Evolutionary conservation across 2,329 filamentous ascomycete genomes (phyloP).

Genomic region (Aspergillus caelatus): DNA sequence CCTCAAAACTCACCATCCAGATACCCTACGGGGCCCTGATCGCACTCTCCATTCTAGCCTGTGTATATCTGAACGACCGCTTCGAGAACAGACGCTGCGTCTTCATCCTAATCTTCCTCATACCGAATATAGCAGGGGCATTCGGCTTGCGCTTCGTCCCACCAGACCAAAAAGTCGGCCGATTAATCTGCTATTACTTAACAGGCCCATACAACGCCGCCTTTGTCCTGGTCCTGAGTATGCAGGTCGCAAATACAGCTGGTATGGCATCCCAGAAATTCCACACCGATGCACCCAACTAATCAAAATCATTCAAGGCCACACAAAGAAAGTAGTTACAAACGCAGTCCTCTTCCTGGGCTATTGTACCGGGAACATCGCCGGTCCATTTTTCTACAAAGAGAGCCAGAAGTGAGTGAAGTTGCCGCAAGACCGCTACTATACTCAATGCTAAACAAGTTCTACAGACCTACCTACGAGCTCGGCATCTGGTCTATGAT

Average conservation of each 20-base stretch:
- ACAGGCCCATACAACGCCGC: conserved; percentile 59
- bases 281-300: background rate
- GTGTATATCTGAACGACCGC: conserved; percentile 53
- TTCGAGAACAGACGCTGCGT: conserved; percentile 53
- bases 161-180: conserved; percentile 52
- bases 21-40: conserved; percentile 56
- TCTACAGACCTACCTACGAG: conserved; percentile 45
- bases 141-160: conserved; percentile 61
- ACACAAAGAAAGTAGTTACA: conserved; percentile 67
- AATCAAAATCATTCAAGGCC: conserved; percentile 44
- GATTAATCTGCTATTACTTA: conserved; percentile 62
- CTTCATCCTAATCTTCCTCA: conserved; percentile 59
- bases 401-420: conserved; percentile 48
- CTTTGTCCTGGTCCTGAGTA: conserved; percentile 54
- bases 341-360: conserved; percentile 64
- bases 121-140: conserved; percentile 62
- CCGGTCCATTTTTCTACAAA: conserved; percentile 65
- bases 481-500: conserved; percentile 62
- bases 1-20: conserved; percentile 11
- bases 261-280: conserved; percentile 24
- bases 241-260: conserved; percentile 50
- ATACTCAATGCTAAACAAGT: too few species aligned
- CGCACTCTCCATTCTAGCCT: conserved; percentile 53
- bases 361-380: conserved; percentile 64
- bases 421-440: too few species aligned